Percentiles rank a stretch among this genome's conserved stretches.
These are phyloP conservation scores for Elsinoe fawcettii DNA, from an alignment of 2,329 filamentous ascomycete genomes.

Conservation along the genomic window DNA sequence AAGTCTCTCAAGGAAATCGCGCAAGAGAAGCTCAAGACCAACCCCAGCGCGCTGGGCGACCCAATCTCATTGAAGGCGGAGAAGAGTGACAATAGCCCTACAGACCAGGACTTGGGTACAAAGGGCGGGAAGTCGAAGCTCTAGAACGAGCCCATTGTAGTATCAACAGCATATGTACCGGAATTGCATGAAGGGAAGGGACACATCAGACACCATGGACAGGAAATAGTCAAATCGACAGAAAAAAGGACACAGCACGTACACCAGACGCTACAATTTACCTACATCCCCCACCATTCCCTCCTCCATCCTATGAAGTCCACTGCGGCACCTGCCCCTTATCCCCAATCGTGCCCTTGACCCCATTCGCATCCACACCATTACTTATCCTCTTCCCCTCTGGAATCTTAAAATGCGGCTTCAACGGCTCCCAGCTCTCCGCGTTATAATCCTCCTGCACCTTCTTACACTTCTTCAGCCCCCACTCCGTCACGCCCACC, in stretches of 20 bases:
- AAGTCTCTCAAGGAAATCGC: constrained; percentile 24
- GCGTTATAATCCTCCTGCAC: constrained; percentile 67
- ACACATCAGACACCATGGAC: background rate
- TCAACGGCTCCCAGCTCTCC: constrained; percentile 64
- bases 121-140: constrained; percentile 29
- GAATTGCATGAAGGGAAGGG: too few relatives aligned
- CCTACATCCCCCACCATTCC: background rate
- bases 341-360: constrained; percentile 22
- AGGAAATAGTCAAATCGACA: background rate
- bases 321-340: constrained; percentile 25
- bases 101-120: constrained; percentile 28
- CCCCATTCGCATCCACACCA: constrained; percentile 17
- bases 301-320: constrained; percentile 17
- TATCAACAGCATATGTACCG: background rate
- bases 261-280: background rate
- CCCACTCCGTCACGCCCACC: constrained; percentile 67
- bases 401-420: constrained; percentile 36
- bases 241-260: background rate
- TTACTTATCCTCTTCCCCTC: constrained; percentile 22
- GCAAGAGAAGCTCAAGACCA: constrained; percentile 24
- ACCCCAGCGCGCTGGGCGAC: constrained; percentile 25
- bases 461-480: constrained; percentile 60
- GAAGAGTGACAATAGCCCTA: constrained; percentile 26
- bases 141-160: constrained; percentile 15
- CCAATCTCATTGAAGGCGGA: constrained; percentile 27